These are phyloP conservation scores for Macrolepiota albuminosa DNA, from an alignment of 768 basidiomycete genomes.

Conservation along the genomic window DNA sequence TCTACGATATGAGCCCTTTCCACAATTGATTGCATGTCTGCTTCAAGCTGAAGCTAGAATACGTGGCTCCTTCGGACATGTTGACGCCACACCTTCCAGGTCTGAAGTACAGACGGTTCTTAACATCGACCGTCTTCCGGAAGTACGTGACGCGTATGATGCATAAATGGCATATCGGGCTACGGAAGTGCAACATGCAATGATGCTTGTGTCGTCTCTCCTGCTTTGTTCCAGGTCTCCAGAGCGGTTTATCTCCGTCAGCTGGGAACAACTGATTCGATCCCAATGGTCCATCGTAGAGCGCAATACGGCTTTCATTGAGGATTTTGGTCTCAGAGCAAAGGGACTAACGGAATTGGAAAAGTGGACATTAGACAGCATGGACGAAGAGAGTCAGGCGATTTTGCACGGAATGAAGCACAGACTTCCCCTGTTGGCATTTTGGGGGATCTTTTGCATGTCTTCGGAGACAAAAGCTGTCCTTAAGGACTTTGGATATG, in stretches of 20 bases:
- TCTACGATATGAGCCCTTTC: slow-evolving; percentile 1
- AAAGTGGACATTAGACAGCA: background rate
- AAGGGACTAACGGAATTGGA: background rate
- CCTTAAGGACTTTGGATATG: background rate
- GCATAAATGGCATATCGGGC: background rate
- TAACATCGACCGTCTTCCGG: background rate
- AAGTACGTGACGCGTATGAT: background rate
- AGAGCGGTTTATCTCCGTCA: background rate
- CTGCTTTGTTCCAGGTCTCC: background rate
- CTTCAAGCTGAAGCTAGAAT: background rate
- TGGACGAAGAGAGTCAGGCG: background rate
- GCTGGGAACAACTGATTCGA: slow-evolving; percentile 1
- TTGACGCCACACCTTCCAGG: background rate
- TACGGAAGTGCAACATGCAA: no score
- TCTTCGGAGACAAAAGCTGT: background rate
- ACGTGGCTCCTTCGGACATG: background rate
- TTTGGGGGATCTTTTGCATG: slow-evolving; percentile 7
- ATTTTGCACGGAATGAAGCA: background rate
- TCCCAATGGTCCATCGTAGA: background rate
- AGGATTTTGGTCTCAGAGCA: background rate
- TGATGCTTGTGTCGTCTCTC: background rate
- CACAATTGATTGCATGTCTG: background rate
- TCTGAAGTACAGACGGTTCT: background rate
- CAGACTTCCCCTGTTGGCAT: background rate
- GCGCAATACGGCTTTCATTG: slow-evolving; percentile 1